Evolutionary conservation across 257 asterid species (phyloP), one percentile per base, ranked within the genome.

Genomic region (Cruciata laevipes): DNA sequence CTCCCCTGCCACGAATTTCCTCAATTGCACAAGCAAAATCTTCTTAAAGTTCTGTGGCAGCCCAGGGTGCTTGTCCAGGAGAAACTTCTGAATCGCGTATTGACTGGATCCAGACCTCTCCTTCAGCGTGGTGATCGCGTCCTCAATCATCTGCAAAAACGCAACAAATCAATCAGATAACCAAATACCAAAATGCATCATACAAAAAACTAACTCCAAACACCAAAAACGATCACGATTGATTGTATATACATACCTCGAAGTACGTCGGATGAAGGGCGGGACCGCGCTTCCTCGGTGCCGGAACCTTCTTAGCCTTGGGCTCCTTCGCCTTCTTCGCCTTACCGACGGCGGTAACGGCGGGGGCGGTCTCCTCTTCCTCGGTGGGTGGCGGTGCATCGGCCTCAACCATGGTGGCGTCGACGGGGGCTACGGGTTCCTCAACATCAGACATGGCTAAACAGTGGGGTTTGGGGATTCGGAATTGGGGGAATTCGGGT

Each of bases 61-160:
- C 58, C 32, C 77, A 71, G 86, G 87, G 64, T 92, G 89, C 73
- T 89, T 89, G 0, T 87, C 95, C 23, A 87, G 97, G 6, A 82
- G 79, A 73, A 84, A 89, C 72, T 89, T 92, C 67, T 76, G 51
- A 8, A 92, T 87, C 18, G 98, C 98, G 42, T 83, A 75, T 64
- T 84, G 98, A 23, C 98, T 92, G 63, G 98, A 92, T 63, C 97
- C 97, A 1, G 90, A 80, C 68, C 68, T 76, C 27, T 92, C 98
- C 81, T 92, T 87, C 75, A 87, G 52, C 30, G 93, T 65, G 58
- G 35, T 80, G 65, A 92, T 85, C 68, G 97, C 97, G 0, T 87
- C 97, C 73, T 80, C 47, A 76, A 92, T 74, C 97, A 89, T 92
- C 98, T 92, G 79, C 73, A 68, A 11, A 33, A 33, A 17, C 20